Conservation (phyloP, 495 filamentous ascomycete species). For the Lophium mytilinum region DNA sequence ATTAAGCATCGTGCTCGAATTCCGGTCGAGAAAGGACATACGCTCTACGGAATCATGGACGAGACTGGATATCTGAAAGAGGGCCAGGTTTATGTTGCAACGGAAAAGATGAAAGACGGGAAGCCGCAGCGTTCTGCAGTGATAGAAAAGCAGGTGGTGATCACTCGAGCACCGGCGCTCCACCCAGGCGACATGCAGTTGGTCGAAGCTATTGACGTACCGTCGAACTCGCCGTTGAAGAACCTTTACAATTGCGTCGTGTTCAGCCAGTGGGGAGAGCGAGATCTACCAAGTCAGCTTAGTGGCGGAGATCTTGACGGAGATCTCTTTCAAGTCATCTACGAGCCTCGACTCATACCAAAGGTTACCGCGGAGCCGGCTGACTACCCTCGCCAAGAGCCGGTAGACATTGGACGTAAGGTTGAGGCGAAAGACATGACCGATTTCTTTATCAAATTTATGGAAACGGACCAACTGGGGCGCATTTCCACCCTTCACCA, state of each 20-base stretch:
- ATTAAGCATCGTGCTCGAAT: constrained; percentile 74
- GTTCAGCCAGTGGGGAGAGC: constrained; percentile 58
- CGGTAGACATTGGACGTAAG: constrained; percentile 47
- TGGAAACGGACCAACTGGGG: constrained; percentile 66
- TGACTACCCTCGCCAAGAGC: constrained; percentile 52
- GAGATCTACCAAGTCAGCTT: constrained; percentile 69
- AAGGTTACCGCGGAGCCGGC: constrained; percentile 45
- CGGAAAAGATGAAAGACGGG: background rate
- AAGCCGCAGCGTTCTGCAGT: background rate
- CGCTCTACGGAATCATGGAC: constrained; percentile 75
- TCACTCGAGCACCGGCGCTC: constrained; percentile 67
- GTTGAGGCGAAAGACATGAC: constrained; percentile 57
- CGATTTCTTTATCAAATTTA: constrained; percentile 71
- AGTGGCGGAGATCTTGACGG: constrained; percentile 80
- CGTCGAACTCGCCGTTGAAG: constrained; percentile 50
- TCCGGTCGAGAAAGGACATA: constrained; percentile 56
- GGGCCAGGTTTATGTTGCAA: constrained; percentile 51
- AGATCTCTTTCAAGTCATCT: constrained; percentile 70
- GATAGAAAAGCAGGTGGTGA: constrained; percentile 33
- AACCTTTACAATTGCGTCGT: constrained; percentile 63
- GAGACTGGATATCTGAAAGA: constrained; percentile 63
- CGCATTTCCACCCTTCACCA: constrained; percentile 59
- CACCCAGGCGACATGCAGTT: constrained; percentile 75
- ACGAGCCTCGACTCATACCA: constrained; percentile 44
- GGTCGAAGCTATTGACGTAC: constrained; percentile 45